Base-by-base conservation (phyloP, 2,329 filamentous ascomycete species). In the Aspergillus uvarum region DNA sequence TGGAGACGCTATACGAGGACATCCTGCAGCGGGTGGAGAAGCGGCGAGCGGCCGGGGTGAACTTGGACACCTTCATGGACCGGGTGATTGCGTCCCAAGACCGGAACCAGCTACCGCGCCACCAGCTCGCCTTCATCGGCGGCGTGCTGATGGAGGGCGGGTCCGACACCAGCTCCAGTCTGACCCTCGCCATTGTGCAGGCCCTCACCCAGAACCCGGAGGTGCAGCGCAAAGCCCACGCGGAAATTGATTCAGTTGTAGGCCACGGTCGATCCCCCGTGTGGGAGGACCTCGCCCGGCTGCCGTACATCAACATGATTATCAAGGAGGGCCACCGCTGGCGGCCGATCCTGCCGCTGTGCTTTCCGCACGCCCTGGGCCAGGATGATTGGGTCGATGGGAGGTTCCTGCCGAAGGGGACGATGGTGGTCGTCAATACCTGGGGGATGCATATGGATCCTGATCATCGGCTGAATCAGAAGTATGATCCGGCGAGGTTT, bases 291-390 rank as follows among this genome's bases (percentile, higher is more conserved):
- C 63, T 65, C 49, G 52, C 59, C 42, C 29, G 47, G 24, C 68
- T 68, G 16, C 62, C 60, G 1, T 65, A 87, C 64, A 68, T 86
- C 32, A 76, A 79, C 21, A 81, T 81, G 1, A 75, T 84, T 12
- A 77, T 85, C 19, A 85, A 85, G 60, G 85, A 88, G 62, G 77
- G 81, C 1, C 70, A 86, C 11, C 78, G 85, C 2, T 86, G 84
- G 83, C 77, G 83, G 5, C 82, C 83, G 0, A 62, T 63, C 11
- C 50, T 60, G 3, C 59, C 64, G 4, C 49, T 63, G 0, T 54
- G 56, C 2, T 59, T 69, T 47, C 60, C 65, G 1, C 66, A 67
- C 54, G 62, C 60, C 12, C 22, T 59, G 3, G 54, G 31, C 3
- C 32, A 66, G 54, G 79, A 81, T 50, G 76, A 79, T 53, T 70